Evolutionary conservation across 208 protist species (phyloP).

Genomic region (Crithidia fasciculata): DNA sequence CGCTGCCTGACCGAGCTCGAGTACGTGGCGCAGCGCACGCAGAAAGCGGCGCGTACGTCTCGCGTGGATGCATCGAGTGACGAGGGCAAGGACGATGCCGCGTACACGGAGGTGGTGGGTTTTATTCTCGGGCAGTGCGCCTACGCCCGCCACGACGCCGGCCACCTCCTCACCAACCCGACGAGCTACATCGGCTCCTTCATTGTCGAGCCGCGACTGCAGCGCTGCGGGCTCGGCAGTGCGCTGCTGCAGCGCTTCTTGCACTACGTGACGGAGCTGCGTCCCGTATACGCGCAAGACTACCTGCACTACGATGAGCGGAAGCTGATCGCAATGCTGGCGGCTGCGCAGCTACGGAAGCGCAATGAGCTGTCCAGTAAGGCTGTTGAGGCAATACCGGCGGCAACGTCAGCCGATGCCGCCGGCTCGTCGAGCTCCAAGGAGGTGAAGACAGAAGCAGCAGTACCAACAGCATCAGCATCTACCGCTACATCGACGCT

Average conservation of each 20-base stretch:
- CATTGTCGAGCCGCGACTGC: constrained; percentile 58
- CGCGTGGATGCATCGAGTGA: neutral
- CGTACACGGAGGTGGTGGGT: constrained; percentile 56
- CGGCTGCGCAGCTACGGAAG: constrained; percentile 23
- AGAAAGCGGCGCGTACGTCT: neutral
- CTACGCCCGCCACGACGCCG: constrained; percentile 45
- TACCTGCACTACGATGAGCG: constrained; percentile 65
- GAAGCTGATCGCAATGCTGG: constrained; percentile 33
- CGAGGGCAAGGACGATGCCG: constrained; percentile 6
- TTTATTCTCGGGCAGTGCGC: constrained; percentile 64
- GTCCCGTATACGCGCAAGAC: constrained; percentile 52
- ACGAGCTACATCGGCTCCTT: constrained; percentile 77
- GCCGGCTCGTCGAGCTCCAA: too few species aligned
- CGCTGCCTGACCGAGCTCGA: constrained; percentile 30
- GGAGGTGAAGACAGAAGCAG: too few species aligned
- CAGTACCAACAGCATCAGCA: neutral
- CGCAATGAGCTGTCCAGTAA: constrained; percentile 1
- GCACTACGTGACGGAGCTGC: constrained; percentile 49
- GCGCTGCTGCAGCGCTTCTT: constrained; percentile 61
- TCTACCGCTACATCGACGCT: neutral
- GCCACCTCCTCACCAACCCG: constrained; percentile 63
- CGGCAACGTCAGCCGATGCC: neutral
- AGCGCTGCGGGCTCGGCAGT: constrained; percentile 61
- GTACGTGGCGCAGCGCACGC: constrained; percentile 21
- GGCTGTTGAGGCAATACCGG: neutral